Evolutionary conservation across 352 stramenopile species (phyloP), one percentile per base, ranked within the genome.

Genomic region (Phytophthora hibernalis): DNA sequence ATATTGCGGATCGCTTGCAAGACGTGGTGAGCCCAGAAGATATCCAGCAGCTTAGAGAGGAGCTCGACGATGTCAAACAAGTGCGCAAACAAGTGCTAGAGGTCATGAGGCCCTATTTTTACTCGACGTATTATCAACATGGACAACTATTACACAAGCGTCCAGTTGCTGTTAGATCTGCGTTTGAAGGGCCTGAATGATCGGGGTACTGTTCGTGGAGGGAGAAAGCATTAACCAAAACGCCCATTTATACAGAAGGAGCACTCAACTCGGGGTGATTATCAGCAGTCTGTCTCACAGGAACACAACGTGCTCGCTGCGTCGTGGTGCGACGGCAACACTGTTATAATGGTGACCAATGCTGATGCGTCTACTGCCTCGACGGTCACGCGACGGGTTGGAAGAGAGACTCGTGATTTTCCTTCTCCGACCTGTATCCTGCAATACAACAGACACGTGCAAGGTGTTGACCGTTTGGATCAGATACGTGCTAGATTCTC

Each of bases 371-470:
- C 45, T 21, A 40, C 50, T 1, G 24, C 18, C 10, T 7, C 30
- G 18, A 13, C 47, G 4, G 43, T 62, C 10, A 40, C 5, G 6
- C 30, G 53, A 13, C 30, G 42, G 1, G 44, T 72, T 15, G 42
- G 48, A 24, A 57, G 47, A 15, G 5, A 67, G 12, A 37, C 13
- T 1, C 11, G 8, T 7, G 24, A 51, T 16, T 74, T 70, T 40
- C 38, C 42, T 33, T 59, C 60, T 4, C 70, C 74, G n/a, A 66
- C 31, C 12, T 68, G 57, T 33, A 40, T 72, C n/a, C 58, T 49
- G 4, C 10, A 72, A 28, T 82, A 79, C 55, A 76, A 79, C 21
- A 5, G 62, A 11, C 24, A 68, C n/a, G 77, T 79, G 70, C 67
- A 82, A 50, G 74, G 70, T 0, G 70, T 77, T 0, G 74, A 82